These are phyloP conservation scores for Blastobotrys buckinghamii DNA, from an alignment of 1,139 yeast genomes.

Conservation along the genomic window DNA sequence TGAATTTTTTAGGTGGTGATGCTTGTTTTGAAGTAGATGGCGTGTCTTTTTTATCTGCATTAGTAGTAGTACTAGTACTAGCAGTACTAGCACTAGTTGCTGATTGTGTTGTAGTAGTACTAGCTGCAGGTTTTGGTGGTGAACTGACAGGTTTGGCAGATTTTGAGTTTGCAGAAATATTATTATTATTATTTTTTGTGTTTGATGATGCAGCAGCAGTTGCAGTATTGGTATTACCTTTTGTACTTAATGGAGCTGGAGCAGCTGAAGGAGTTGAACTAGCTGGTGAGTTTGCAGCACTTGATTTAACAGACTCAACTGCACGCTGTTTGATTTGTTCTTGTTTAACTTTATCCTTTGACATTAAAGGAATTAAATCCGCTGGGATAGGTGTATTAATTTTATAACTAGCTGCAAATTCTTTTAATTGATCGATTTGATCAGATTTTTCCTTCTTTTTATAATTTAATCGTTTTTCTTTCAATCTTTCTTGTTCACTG, in stretches of 20 bases:
- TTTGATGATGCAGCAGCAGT: no score
- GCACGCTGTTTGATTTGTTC: constrained; percentile 45
- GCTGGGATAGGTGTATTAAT: constrained; percentile 51
- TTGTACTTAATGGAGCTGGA: background rate
- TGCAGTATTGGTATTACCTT: constrained; percentile 4
- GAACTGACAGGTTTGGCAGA: background rate
- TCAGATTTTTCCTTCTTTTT: constrained; percentile 42
- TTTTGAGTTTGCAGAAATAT: background rate
- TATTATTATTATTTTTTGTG: constrained; percentile 8
- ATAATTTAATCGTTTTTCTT: constrained; percentile 28
- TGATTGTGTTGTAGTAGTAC: constrained; percentile 3
- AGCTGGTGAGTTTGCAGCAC: constrained; percentile 6
- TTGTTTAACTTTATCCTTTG: constrained; percentile 62
- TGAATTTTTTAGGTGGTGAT: constrained; percentile 37
- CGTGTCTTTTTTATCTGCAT: constrained; percentile 15
- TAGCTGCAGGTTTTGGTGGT: constrained; percentile 5
- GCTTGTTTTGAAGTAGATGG: constrained; percentile 2
- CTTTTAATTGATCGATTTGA: constrained; percentile 62
- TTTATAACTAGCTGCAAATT: constrained; percentile 78
- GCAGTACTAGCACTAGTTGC: constrained; percentile 8
- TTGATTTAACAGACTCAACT: constrained; percentile 19
- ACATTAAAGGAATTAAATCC: constrained; percentile 68
- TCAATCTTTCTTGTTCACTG: constrained; percentile 30
- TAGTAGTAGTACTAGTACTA: constrained; percentile 9
- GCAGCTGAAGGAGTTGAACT: constrained; percentile 7